Base-by-base conservation (phyloP, 1,284 basidiomycete genomes). In the Golubevia pallescens region DNA sequence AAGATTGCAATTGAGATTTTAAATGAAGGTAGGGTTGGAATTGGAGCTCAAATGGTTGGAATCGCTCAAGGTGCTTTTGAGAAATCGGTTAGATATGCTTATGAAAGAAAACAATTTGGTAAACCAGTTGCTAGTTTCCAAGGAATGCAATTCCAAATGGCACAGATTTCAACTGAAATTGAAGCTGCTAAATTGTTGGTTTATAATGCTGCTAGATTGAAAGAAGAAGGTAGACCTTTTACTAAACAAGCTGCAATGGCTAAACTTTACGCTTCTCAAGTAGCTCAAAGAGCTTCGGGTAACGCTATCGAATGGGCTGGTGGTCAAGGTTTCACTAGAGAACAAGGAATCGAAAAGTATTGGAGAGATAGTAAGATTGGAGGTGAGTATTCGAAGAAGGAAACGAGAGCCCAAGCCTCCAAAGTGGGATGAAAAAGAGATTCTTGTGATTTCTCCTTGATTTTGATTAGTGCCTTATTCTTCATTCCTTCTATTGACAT, bases 191-290 rank as follows among this genome's bases (percentile, higher is more conserved):
- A 94, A 21, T 87, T 97, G 61, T 87, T 99, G 72, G 97, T 94
- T 20, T 99, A 99, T 88, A 99, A 98, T 82, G 96, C 97, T 16
- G 96, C 97, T 23, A 88, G 96, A 53, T 89, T 89, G 61, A 94
- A 95, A 88, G 96, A 98, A 86, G 93, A 96, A 86, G 94, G 94
- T 63, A 95, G 97, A 86, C 86, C 88, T 54, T 98, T 98, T 86
- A 92, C 92, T 55, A 94, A 93, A 87, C 92, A 97, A 87, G 95
- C 96, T 19, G 95, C 95, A 2, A 97, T 97, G 93, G 95, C 95
- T 56, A 88, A 87, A 71, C 94, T 93, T 78, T 94, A 91, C 88
- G 89, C 93, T 20, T 93, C 92, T 69, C 90, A 93, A 63, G 90
- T 99, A 16, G 96, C 97, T 8, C 93, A 97, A 87, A 89, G 90